Conservation (phyloP, 2,329 filamentous ascomycete genomes). For the Colletotrichum neosansevieriae region DNA sequence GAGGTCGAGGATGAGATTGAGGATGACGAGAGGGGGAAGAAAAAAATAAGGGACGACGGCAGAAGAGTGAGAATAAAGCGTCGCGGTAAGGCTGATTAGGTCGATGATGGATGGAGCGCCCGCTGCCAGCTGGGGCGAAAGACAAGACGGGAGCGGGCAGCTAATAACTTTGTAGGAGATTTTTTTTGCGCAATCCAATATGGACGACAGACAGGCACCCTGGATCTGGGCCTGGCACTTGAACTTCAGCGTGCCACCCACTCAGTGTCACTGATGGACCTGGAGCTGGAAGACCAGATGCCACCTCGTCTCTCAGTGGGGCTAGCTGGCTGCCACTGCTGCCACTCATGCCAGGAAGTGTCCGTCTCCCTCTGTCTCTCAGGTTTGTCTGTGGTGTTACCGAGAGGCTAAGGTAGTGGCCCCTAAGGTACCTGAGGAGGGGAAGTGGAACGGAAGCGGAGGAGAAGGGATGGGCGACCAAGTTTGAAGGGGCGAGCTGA, state of each 20-base stretch:
- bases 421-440: neutral
- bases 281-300: constrained; percentile 8
- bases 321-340: neutral
- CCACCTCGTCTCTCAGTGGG: neutral
- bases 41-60: constrained; percentile 6
- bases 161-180: constrained; percentile 38
- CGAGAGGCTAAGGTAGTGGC: neutral
- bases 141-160: constrained; percentile 39
- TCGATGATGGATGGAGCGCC: constrained; percentile 35
- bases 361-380: neutral
- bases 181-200: constrained; percentile 24
- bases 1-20: constrained; percentile 20
- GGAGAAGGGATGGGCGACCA: constrained; percentile 8
- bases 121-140: constrained; percentile 31
- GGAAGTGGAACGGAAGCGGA: constrained; percentile 3
- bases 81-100: constrained; percentile 39
- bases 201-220: constrained; percentile 19
- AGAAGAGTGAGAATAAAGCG: constrained; percentile 25
- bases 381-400: neutral
- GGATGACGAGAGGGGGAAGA: constrained; percentile 13
- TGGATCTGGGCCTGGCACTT: constrained; percentile 4
- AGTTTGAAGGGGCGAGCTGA: constrained; percentile 24
- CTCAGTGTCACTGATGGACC: neutral
- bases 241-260: too few relatives aligned
- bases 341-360: neutral